phyloP scores from a whole-genome alignment of 352 stramenopile genomes.

The Phytophthora pluvialis region DNA sequence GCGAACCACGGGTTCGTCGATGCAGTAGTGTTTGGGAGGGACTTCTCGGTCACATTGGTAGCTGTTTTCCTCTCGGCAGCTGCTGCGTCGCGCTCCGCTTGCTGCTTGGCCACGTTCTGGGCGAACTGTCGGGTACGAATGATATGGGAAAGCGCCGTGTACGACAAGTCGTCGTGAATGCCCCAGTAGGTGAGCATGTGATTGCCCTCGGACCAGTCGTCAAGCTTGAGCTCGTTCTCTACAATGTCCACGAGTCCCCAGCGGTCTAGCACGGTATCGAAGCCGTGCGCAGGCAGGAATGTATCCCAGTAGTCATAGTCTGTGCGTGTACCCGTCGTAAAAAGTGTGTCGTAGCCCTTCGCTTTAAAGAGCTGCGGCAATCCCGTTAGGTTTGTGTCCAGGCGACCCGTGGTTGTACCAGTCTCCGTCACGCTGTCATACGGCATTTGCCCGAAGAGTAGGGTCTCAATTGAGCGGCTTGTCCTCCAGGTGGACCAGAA shows the following conservation, averaged over 20 bases:
- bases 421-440: conserved; percentile 66
- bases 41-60: conserved; percentile 16
- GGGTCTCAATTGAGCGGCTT: conserved; percentile 68
- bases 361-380: conserved; percentile 63
- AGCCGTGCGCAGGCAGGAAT: conserved; percentile 65
- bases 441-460: conserved; percentile 69
- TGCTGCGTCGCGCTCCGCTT: conserved; percentile 20
- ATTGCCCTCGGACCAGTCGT: conserved; percentile 58
- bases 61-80: conserved; percentile 14
- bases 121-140: conserved; percentile 42
- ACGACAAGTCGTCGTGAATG: conserved; percentile 73
- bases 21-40: conserved; percentile 19
- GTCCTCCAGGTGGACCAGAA: conserved; percentile 76
- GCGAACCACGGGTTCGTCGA: conserved; percentile 58
- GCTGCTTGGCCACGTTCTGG: conserved; percentile 33
- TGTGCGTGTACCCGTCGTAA: conserved; percentile 61
- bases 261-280: conserved; percentile 53
- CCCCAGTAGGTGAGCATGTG: conserved; percentile 74
- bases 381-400: conserved; percentile 45
- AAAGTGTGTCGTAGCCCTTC: conserved; percentile 69
- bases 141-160: conserved; percentile 58
- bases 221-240: conserved; percentile 51
- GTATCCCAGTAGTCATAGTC: conserved; percentile 71
- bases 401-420: conserved; percentile 49
- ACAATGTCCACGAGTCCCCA: conserved; percentile 55